Evolutionary conservation across 768 basidiomycete species (phyloP).

Genomic region (Tylopilus cervinicoccineus): DNA sequence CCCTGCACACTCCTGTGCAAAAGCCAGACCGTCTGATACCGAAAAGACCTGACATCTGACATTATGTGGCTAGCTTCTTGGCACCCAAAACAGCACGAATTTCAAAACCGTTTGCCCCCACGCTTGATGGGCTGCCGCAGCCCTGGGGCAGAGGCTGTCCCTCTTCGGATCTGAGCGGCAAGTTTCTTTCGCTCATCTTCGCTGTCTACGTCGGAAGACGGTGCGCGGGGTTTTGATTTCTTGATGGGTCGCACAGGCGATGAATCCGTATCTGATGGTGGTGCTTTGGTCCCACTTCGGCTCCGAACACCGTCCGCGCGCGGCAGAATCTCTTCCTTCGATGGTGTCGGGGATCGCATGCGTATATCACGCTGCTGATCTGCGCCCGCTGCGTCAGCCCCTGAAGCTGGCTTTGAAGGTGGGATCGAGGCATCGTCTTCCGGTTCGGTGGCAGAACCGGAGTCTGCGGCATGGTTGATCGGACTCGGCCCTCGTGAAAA

Average conservation of each 20-base stretch:
- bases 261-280: constrained; percentile 44
- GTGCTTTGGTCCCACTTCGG: constrained; percentile 23
- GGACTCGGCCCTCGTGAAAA: constrained; percentile 10
- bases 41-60: neutral
- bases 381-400: neutral
- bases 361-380: constrained; percentile 14
- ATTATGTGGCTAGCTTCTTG: neutral
- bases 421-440: constrained; percentile 17
- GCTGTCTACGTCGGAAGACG: constrained; percentile 55
- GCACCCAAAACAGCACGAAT: neutral
- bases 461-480: constrained; percentile 10
- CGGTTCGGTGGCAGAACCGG: constrained; percentile 29
- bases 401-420: neutral
- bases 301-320: constrained; percentile 15
- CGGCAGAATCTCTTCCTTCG: constrained; percentile 9
- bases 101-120: constrained; percentile 70
- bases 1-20: constrained; percentile 4
- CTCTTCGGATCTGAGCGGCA: constrained; percentile 39
- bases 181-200: constrained; percentile 48
- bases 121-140: constrained; percentile 73
- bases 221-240: constrained; percentile 34
- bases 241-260: constrained; percentile 53
- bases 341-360: constrained; percentile 21
- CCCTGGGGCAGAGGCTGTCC: constrained; percentile 41
- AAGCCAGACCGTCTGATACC: neutral